These are phyloP conservation scores for Castanospermum australe DNA, from an alignment of 306 rosid species.

Conservation along the genomic window DNA sequence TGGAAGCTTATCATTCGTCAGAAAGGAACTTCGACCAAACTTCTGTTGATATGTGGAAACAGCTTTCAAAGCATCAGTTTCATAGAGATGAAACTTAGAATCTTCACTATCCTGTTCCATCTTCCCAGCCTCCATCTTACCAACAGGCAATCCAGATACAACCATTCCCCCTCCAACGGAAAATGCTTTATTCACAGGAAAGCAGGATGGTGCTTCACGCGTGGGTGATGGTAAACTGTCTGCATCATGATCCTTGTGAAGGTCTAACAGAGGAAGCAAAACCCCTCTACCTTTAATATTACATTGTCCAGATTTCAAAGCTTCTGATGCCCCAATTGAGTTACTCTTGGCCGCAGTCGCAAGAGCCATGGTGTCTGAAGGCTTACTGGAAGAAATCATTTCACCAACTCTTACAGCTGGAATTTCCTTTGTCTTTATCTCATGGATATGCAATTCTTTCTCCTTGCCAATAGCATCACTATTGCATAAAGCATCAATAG, in stretches of 20 bases:
- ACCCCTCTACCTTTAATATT: slow-evolving; percentile 62
- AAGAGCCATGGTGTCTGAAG: slow-evolving; percentile 25
- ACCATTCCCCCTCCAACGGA: slow-evolving; percentile 40
- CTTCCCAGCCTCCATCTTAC: slow-evolving; percentile 43
- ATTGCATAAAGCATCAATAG: slow-evolving; percentile 24
- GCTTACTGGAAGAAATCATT: slow-evolving; percentile 41
- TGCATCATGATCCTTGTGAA: slow-evolving; percentile 91
- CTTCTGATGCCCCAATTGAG: slow-evolving; percentile 23
- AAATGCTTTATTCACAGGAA: slow-evolving; percentile 47
- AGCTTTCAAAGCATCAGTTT: slow-evolving; percentile 87
- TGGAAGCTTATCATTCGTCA: slow-evolving; percentile 73
- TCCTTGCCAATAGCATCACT: slow-evolving; percentile 30
- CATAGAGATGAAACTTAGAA: slow-evolving; percentile 63
- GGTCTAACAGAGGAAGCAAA: slow-evolving; percentile 82
- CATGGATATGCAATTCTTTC: slow-evolving; percentile 28
- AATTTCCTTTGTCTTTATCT: slow-evolving; percentile 33
- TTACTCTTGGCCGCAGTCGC: slow-evolving; percentile 21
- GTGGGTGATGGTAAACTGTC: slow-evolving; percentile 99
- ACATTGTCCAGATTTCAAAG: slow-evolving; percentile 47
- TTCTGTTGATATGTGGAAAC: slow-evolving; percentile 92
- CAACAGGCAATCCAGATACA: slow-evolving; percentile 36
- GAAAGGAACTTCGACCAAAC: slow-evolving; percentile 76
- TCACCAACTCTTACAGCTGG: slow-evolving; percentile 28
- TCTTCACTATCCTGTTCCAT: slow-evolving; percentile 36
- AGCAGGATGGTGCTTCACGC: slow-evolving; percentile 57